A percentile compares a stretch with the other conserved stretches of the same genome.
Evolutionary conservation across 371 early-diverging fungal species (phyloP).

Genomic region (Haplosporangium sp.): DNA sequence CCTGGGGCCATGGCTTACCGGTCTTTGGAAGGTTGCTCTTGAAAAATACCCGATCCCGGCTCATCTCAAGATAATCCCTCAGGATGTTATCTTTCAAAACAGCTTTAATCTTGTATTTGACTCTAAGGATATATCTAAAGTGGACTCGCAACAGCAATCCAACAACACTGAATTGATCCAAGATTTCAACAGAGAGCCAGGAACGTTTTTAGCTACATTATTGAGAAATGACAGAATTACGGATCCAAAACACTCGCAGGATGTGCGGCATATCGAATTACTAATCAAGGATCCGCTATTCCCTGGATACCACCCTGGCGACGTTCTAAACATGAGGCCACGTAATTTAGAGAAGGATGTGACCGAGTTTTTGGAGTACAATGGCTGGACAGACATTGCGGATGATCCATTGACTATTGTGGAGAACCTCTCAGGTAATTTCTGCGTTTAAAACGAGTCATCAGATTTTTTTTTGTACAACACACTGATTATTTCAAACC

Average conservation of each 20-base stretch:
- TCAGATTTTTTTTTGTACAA: not conserved
- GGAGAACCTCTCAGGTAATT: slow-evolving; percentile 57
- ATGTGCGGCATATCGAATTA: slow-evolving; percentile 81
- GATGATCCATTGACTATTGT: slow-evolving; percentile 71
- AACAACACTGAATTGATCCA: slow-evolving; percentile 58
- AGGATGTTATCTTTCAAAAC: slow-evolving; percentile 63
- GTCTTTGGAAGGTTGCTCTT: slow-evolving; percentile 77
- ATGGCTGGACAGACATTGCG: slow-evolving; percentile 80
- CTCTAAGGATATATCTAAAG: slow-evolving; percentile 19
- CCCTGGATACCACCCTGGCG: slow-evolving; percentile 82
- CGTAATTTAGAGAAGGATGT: slow-evolving; percentile 78
- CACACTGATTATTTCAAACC: not conserved
- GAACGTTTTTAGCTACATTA: slow-evolving; percentile 56
- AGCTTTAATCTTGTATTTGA: slow-evolving; percentile 40
- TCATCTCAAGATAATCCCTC: slow-evolving; percentile 63
- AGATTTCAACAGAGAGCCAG: slow-evolving; percentile 32
- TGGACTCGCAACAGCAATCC: slow-evolving; percentile 8
- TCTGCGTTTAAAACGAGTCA: not conserved
- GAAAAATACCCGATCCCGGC: slow-evolving; percentile 70
- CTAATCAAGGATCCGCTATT: slow-evolving; percentile 32
- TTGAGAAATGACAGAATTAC: slow-evolving; percentile 78
- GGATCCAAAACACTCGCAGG: slow-evolving; percentile 87
- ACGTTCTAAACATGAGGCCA: slow-evolving; percentile 83
- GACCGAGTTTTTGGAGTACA: slow-evolving; percentile 70
- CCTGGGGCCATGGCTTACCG: slow-evolving; percentile 85